These are phyloP conservation scores for Diutina catenulata DNA, from an alignment of 1,139 yeast species.

Conservation along the genomic window DNA sequence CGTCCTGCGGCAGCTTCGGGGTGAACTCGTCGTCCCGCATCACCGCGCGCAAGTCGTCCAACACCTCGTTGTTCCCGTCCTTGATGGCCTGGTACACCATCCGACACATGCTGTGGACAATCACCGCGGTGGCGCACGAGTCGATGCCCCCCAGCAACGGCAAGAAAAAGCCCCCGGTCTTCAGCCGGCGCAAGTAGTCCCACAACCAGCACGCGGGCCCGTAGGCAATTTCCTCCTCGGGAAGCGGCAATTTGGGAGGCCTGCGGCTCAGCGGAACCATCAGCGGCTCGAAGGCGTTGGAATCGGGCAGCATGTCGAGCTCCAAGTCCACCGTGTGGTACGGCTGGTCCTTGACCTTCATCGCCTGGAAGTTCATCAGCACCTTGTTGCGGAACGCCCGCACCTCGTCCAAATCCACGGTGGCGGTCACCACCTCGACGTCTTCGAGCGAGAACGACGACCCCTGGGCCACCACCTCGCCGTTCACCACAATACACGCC, in stretches of 20 bases:
- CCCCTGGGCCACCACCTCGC: constrained; percentile 85
- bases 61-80: constrained; percentile 63
- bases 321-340: constrained; percentile 55
- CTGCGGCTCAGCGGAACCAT: constrained; percentile 48
- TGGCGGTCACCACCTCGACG: constrained; percentile 89
- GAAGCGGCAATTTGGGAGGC: constrained; percentile 33
- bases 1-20: constrained; percentile 65
- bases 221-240: constrained; percentile 91
- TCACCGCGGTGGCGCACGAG: constrained; percentile 93
- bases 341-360: constrained; percentile 17
- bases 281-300: constrained; percentile 45
- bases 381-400: constrained; percentile 66
- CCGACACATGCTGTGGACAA: constrained; percentile 89
- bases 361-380: constrained; percentile 73
- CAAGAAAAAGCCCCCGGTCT: constrained; percentile 80
- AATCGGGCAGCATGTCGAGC: constrained; percentile 48
- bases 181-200: constrained; percentile 90
- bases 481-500: constrained; percentile 88
- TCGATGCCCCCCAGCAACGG: constrained; percentile 97
- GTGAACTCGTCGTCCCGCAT: constrained; percentile 46
- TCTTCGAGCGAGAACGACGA: constrained; percentile 79
- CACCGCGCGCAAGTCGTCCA: constrained; percentile 57
- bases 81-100: constrained; percentile 58
- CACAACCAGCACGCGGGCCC: constrained; percentile 99
- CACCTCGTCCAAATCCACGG: constrained; percentile 87